phyloP scores from a whole-genome alignment of 225 moss, liverwort and hornwort species.

The Bryoerythrophyllum caledonicum region DNA sequence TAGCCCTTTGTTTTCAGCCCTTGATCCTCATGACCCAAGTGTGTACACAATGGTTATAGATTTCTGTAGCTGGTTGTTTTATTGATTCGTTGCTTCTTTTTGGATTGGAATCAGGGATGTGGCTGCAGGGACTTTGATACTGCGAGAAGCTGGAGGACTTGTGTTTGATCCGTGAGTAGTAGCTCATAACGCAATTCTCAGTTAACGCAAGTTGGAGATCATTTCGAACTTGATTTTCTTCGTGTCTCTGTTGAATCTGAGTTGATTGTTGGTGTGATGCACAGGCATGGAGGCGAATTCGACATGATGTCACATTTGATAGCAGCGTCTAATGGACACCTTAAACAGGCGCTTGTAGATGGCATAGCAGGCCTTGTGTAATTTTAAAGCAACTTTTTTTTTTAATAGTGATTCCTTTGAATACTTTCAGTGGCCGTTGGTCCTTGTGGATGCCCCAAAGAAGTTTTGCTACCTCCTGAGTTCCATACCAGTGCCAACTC shows the following conservation, averaged over 20 bases:
- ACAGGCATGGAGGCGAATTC: slow-evolving; percentile 69
- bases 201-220: not conserved
- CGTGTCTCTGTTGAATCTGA: not conserved
- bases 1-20: too few relatives aligned
- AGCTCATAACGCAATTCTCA: not conserved
- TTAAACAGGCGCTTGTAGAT: slow-evolving; percentile 77
- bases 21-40: too few relatives aligned
- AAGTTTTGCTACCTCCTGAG: slow-evolving; percentile 22
- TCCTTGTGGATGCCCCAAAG: slow-evolving; percentile 5
- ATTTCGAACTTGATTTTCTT: not conserved
- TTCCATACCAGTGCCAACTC: not conserved
- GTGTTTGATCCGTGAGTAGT: slow-evolving; percentile 85
- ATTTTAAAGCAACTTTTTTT: slow-evolving; percentile 1
- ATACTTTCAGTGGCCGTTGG: slow-evolving; percentile 8
- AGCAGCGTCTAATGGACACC: slow-evolving; percentile 69
- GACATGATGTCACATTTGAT: slow-evolving; percentile 82
- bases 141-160: slow-evolving; percentile 85
- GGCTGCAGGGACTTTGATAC: slow-evolving; percentile 84
- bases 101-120: slow-evolving; percentile 71
- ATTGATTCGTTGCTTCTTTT: not conserved
- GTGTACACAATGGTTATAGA: too few relatives aligned
- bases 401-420: not conserved
- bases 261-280: slow-evolving; percentile 9
- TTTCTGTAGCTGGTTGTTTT: not conserved
- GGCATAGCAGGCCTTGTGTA: slow-evolving; percentile 54